These are phyloP conservation scores for Cetraspora pellucida DNA, from an alignment of 192 early-diverging fungal species.

Conservation along the genomic window DNA sequence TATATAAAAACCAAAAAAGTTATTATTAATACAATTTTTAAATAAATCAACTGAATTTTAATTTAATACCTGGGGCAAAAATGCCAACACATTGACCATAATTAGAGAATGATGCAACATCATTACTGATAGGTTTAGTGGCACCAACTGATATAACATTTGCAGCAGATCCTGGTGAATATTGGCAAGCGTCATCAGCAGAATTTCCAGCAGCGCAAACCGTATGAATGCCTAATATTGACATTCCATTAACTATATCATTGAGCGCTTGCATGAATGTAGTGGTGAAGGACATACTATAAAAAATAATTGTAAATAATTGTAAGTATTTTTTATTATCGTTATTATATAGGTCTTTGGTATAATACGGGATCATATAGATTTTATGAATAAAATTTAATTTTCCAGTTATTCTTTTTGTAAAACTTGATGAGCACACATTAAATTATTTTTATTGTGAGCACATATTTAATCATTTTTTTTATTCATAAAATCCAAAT, in stretches of 20 bases:
- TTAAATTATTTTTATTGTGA: too few relatives aligned
- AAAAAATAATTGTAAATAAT: constrained; percentile 6
- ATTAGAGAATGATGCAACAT: constrained; percentile 81
- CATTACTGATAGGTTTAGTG: constrained; percentile 72
- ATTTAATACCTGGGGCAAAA: constrained; percentile 90
- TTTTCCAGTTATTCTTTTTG: too few relatives aligned
- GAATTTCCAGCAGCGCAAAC: constrained; percentile 66
- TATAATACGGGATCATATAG: too few relatives aligned
- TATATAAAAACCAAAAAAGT: too few relatives aligned
- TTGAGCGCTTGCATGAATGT: constrained; percentile 29
- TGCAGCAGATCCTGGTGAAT: constrained; percentile 47
- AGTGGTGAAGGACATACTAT: constrained; percentile 47
- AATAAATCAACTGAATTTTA: too few relatives aligned
- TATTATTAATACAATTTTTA: too few relatives aligned
- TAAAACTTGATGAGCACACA: too few relatives aligned
- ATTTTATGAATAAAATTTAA: too few relatives aligned
- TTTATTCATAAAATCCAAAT: too few relatives aligned
- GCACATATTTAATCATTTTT: too few relatives aligned
- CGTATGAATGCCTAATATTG: constrained; percentile 49
- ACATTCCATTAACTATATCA: constrained; percentile 41
- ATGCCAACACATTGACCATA: constrained; percentile 92
- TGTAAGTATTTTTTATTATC: constrained; percentile 20
- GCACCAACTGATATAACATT: constrained; percentile 80
- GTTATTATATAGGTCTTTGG: too few relatives aligned
- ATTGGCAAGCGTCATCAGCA: constrained; percentile 51